These are phyloP conservation scores for Fusarium odoratissimum DNA, from an alignment of 2,329 filamentous ascomycete genomes.

Conservation along the genomic window DNA sequence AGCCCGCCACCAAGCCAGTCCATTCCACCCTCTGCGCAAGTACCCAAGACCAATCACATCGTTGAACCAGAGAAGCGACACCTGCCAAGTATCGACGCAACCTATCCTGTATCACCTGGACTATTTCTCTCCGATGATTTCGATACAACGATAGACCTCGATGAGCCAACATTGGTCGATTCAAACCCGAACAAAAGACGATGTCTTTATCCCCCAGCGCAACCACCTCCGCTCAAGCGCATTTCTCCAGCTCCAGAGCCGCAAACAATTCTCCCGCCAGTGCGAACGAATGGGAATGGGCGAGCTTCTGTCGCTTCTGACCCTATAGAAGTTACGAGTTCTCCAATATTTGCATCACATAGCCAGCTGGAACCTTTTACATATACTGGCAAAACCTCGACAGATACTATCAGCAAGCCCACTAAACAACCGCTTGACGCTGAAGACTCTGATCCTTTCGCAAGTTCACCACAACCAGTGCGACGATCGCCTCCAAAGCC, in stretches of 20 bases:
- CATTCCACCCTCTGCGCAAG: constrained; percentile 3
- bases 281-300: constrained; percentile 6
- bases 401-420: neutral
- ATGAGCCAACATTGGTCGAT: constrained; percentile 42
- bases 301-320: constrained; percentile 27
- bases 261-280: constrained; percentile 8
- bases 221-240: constrained; percentile 31
- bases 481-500: neutral
- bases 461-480: constrained; percentile 47
- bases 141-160: constrained; percentile 54
- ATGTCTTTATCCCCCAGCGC: constrained; percentile 37
- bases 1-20: constrained; percentile 44
- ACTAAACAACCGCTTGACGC: neutral
- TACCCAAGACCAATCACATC: neutral
- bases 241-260: constrained; percentile 13
- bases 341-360: constrained; percentile 38
- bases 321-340: constrained; percentile 54
- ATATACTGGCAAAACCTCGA: neutral
- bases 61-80: neutral
- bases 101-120: neutral
- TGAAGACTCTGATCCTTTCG: constrained; percentile 50
- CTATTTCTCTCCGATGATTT: constrained; percentile 52
- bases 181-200: constrained; percentile 47
- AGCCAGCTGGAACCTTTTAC: neutral
- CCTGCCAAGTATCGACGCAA: neutral